Evolutionary conservation across 116 monocot species (phyloP), one percentile per base, ranked within the genome.

Genomic region (Thalassia testudinum): DNA sequence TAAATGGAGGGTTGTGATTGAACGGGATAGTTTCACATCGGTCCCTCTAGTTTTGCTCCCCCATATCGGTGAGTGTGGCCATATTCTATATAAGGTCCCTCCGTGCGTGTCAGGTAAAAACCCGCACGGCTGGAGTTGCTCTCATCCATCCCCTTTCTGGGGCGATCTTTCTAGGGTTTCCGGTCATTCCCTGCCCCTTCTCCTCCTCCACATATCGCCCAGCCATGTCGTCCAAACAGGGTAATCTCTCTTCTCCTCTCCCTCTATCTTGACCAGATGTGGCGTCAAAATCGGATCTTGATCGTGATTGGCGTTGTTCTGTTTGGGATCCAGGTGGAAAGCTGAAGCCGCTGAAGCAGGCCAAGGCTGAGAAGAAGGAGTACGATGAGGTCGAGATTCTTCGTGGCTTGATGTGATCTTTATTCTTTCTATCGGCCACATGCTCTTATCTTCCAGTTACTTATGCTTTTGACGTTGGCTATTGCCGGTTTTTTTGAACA

Each of bases 361-460:
- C 91, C 70, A 91, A 91, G 75, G 50, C 37, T 13, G 69, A 81
- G 0, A 81, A 85, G 78, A 91, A 91, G 76, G 86, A 91, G 1
- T 85, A 85, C 70, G 91, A 91, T 26, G 91, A 81, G 82, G 91
- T 91, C 72, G 43, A 52, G 0, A 37, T 43, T 52, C 22, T n/a
- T n/a, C n/a, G n/a, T 59, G 15, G 0, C 25, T 7, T 12, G 7
- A 21, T 44, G 53, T 12, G 5, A 11, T 14, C 23, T 24, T 19
- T 3, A 26, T n/a, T 17, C 12, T 52, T 5, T 55, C 14, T n/a
- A 18, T 16, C 19, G 23, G 24, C 16, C 2, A 15, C 30, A 18
- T 37, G 14, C 16, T 37, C 30, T 28, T 37, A 12, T 12, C 10
- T 20, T 28, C 13, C 40, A 47, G 17, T 43, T 44, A 19, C 40